Evolutionary conservation across 2,329 filamentous ascomycete genomes (phyloP), one percentile per base, ranked within the genome.

Genomic region (Epichloe bromicola): DNA sequence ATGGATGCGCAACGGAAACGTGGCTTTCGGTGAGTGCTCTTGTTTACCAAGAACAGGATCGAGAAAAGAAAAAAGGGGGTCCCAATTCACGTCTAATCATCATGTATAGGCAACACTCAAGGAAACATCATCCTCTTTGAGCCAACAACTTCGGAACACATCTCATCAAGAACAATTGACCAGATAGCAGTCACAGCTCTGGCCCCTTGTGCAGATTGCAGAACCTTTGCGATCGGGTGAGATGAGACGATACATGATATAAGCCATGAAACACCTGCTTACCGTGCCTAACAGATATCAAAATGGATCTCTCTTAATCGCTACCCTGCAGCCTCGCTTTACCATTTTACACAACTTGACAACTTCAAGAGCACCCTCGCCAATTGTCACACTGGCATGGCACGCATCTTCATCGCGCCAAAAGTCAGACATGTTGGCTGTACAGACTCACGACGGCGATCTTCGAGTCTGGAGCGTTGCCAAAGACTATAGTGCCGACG

Each of bases 1-100:
- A 12, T 98, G 93, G 88, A 96, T 98, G 90, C 80, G 85, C 43
- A 96, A 96, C 69, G 93, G 93, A 50, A 95, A 95, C 69, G 84
- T 98, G 58, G 91, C 88, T 38, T 97, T 97, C 73, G 93, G 91
- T 96, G 75, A 67, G 82, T 62, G 5, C 1, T 38, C 38, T 3
- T 34, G 12, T 20, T n/a, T 12, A 11, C 6, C 12, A 14, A 14
- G 37, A 38, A 15, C 2, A n/a, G 7, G 14, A 38, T n/a, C 8
- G 14, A 3, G 5, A n/a, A 6, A 1, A 15, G 26, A 34, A 50
- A 3, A 14, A n/a, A n/a, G n/a, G n/a, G 30, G 12, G 17, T 30
- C 14, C 6, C 34, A 38, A 15, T 4, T 36, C 19, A 19, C 14
- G 8, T 15, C 46, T 54, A 30, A 49, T 26, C n/a, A 33, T 46